These are phyloP conservation scores for Aspergillus piperis DNA, from an alignment of 2,329 filamentous ascomycete species.

Conservation along the genomic window DNA sequence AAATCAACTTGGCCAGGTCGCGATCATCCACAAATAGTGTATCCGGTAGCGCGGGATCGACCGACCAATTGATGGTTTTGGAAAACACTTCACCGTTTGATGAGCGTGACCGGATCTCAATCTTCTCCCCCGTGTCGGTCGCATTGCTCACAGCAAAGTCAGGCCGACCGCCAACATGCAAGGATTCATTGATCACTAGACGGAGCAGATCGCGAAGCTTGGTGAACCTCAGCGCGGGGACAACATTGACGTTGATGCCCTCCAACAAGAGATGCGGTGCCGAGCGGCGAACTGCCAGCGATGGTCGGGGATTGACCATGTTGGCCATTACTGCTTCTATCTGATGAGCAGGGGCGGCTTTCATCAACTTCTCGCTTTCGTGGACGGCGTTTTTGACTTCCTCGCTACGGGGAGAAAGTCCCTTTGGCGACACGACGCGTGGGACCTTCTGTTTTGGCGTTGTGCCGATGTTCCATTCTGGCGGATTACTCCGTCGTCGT, in stretches of 20 bases:
- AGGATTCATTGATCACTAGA: slow-evolving; percentile 50
- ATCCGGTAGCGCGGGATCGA: slow-evolving; percentile 50
- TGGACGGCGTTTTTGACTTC: slow-evolving; percentile 46
- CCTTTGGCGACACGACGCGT: slow-evolving; percentile 34
- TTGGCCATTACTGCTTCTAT: slow-evolving; percentile 45
- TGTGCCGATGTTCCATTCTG: slow-evolving; percentile 37
- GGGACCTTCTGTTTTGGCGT: slow-evolving; percentile 40
- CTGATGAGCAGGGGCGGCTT: slow-evolving; percentile 35
- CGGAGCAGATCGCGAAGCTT: slow-evolving; percentile 50
- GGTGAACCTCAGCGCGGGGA: slow-evolving; percentile 44
- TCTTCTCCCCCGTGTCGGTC: slow-evolving; percentile 48
- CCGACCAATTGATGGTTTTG: slow-evolving; percentile 51
- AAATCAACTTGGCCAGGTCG: slow-evolving; percentile 64
- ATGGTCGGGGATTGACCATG: slow-evolving; percentile 39
- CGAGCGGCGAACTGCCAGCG: slow-evolving; percentile 38
- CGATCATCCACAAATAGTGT: slow-evolving; percentile 59
- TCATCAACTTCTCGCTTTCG: slow-evolving; percentile 45
- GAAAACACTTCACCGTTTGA: slow-evolving; percentile 48
- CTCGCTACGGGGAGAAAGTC: slow-evolving; percentile 41
- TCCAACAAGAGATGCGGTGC: slow-evolving; percentile 39
- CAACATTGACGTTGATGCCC: slow-evolving; percentile 38
- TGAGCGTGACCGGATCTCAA: slow-evolving; percentile 47
- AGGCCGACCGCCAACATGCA: slow-evolving; percentile 50
- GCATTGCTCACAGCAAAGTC: slow-evolving; percentile 49
- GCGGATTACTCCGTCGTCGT: slow-evolving; percentile 45